Percentiles rank a stretch among this genome's conserved stretches.
Conservation (phyloP, 2,329 filamentous ascomycete species). For the Fusarium floridanum region DNA sequence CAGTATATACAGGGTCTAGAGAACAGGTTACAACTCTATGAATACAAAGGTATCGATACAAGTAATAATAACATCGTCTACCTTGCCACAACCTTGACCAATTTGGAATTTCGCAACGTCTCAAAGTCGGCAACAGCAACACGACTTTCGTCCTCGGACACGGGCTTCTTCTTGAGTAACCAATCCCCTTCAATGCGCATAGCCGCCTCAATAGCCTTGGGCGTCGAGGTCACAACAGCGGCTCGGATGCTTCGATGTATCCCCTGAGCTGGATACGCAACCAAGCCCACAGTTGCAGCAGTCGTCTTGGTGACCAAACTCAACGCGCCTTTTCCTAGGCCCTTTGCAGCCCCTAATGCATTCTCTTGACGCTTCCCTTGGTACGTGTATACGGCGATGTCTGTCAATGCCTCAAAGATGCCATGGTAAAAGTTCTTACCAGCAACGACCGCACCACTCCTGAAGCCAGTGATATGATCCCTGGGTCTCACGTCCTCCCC, state of each 20-base stretch:
- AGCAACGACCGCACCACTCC: background rate
- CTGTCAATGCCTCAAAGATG: constrained; percentile 7
- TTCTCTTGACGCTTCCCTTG: constrained; percentile 3
- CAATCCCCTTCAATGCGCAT: constrained; percentile 1
- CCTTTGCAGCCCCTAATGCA: constrained; percentile 4
- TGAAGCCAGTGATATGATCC: background rate
- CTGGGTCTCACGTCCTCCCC: background rate
- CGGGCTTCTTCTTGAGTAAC: background rate
- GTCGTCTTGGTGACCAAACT: constrained; percentile 8
- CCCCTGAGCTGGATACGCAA: constrained; percentile 3
- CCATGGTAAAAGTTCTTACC: constrained; percentile 12
- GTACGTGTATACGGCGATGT: constrained; percentile 1
- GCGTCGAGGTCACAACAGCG: background rate
- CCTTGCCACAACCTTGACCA: background rate
- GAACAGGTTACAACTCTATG: background rate
- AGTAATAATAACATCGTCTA: background rate
- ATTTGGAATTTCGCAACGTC: background rate
- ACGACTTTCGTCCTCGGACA: background rate
- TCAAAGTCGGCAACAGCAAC: background rate
- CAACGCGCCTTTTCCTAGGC: background rate
- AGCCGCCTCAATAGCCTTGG: background rate
- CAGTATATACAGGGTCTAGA: background rate
- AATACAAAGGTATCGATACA: background rate
- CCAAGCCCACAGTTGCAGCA: background rate
- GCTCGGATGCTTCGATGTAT: background rate